Evolutionary conservation across 2,329 filamentous ascomycete genomes (phyloP), one percentile per base, ranked within the genome.

Genomic region (Nemania sp.): DNA sequence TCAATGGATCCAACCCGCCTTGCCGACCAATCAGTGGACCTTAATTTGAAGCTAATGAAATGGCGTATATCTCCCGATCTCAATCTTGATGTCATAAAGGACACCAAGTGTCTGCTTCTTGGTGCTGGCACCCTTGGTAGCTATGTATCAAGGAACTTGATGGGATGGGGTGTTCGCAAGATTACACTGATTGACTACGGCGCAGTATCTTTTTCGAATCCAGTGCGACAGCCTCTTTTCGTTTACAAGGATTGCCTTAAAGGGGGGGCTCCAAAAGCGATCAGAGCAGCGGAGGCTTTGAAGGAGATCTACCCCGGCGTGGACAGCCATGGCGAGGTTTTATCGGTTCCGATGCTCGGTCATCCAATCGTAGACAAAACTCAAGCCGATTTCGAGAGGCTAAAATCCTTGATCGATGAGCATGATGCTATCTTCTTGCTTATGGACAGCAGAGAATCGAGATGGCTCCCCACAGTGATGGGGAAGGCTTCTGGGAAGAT

Each of bases 31-130:
- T 91, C 92, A 0, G 93, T 97, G 8, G 94, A 99, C 67, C 80
- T 99, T 54, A 99, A 99, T 67, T 79, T 97, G 56, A 97, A 97
- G 73, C 80, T 99, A 53, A 99, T 99, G 86, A 99, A 97, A 75
- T 99, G 94, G 94, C 86, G 94, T 33, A 91, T 99, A 65, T 90
- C 91, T 6, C 94, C 94, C 0, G 86, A 86, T 45, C 81, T 99
- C 34, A 82, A 97, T 68, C 82, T 99, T 8, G 91, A 97, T 24
- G 82, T 83, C 24, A 92, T 97, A 68, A 97, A 96, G 68, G 82
- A 87, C 52, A 93, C 91, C 3, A 96, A 86, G 67, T 99, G 94
- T 68, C 80, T 99, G 14, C 77, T 99, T 2, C 83, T 99, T 1
- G 94, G 94, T 4, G 91, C 94, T 0, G 94, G 94, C 12, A 99